Base-by-base conservation (phyloP, 2,329 filamentous ascomycete genomes). In the Monilinia fructicola region DNA sequence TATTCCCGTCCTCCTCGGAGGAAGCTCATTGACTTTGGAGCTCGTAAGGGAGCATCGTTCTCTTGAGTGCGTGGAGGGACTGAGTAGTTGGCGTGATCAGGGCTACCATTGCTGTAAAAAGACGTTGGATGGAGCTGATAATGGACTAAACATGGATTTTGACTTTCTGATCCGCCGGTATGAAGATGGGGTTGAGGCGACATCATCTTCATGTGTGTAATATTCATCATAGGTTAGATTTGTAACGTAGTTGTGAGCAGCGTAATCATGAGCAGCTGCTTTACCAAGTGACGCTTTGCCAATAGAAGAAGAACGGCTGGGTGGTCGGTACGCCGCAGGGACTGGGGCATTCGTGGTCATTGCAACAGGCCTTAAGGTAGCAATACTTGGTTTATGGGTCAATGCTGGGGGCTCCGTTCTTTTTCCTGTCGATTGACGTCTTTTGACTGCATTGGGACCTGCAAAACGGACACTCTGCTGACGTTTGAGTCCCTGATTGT, bases 21-120 rank as follows among this genome's bases (percentile, higher is more conserved):
- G 69, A 86, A 84, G 69, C 81, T 84, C 82, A 84, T 85, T 3
- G 85, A 87, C 61, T 82, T 85, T 0, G 83, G 82, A 3, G 80
- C 75, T 68, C 81, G 80, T 21, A 86, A 69, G 5, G 66, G 60
- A 44, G 70, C 69, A 21, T 73, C 55, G 1, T 69, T 70, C 11
- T 75, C 69, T 46, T 79, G 67, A 23, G 26, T 70, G n/a, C 68
- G 63, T 5, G 73, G 67, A 31, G 69, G 69, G 42, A 53, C 60
- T 55, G 72, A 69, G 42, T 44, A 65, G 67, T 26, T 68, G 53
- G 11, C 61, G 14, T 53, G 66, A 18, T 71, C 68, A 7, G 73
- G 73, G 3, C 69, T 74, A 14, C 72, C 74, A 66, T 76, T 76
- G 21, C 71, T 73, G 55, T 74, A 76, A 50, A 50, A 71, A 73